Percentiles rank a stretch among this genome's conserved stretches.
phyloP scores from a whole-genome alignment of 2,329 filamentous ascomycete species.

The Penicillium griseofulvum region DNA sequence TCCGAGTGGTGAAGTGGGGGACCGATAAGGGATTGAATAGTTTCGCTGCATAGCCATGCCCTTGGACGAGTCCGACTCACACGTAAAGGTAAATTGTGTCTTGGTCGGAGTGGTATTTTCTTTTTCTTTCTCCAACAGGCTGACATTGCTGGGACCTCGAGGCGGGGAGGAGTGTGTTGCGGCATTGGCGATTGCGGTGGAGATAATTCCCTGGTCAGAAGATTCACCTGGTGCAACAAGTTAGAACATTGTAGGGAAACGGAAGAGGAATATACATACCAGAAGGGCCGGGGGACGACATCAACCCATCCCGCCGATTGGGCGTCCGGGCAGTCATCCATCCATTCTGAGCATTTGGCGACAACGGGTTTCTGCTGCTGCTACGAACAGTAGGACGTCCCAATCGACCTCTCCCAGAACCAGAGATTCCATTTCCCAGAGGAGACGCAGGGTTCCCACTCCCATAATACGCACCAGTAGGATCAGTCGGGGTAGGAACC shows the following conservation, averaged over 20 bases:
- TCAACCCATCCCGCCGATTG: slow-evolving; percentile 47
- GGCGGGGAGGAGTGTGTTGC: slow-evolving; percentile 62
- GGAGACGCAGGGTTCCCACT: slow-evolving; percentile 54
- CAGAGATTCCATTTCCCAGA: slow-evolving; percentile 70
- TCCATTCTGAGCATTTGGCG: slow-evolving; percentile 57
- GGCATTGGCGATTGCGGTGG: slow-evolving; percentile 84
- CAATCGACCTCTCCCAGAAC: slow-evolving; percentile 78
- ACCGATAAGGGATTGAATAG: slow-evolving; percentile 40
- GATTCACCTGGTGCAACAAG: slow-evolving; percentile 32
- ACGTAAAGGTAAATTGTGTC: slow-evolving; percentile 94
- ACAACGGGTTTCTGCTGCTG: slow-evolving; percentile 61
- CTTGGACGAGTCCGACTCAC: slow-evolving; percentile 81
- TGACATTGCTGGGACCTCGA: slow-evolving; percentile 73
- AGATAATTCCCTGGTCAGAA: slow-evolving; percentile 77
- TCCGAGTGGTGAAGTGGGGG: slow-evolving; percentile 35
- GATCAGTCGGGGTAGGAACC: slow-evolving; percentile 46
- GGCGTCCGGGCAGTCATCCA: slow-evolving; percentile 54
- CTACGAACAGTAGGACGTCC: slow-evolving; percentile 56
- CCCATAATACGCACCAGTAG: slow-evolving; percentile 55
- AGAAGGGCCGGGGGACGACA: slow-evolving; percentile 42
- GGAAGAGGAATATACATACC: slow-evolving; percentile 24
- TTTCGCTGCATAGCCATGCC: slow-evolving; percentile 70
- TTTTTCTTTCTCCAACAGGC: slow-evolving; percentile 73
- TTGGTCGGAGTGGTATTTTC: slow-evolving; percentile 67
- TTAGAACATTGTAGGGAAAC: slow-evolving; percentile 3